Evolutionary conservation across 148 eudicot species (phyloP), one percentile per base, ranked within the genome.

Genomic region (Silene latifolia): DNA sequence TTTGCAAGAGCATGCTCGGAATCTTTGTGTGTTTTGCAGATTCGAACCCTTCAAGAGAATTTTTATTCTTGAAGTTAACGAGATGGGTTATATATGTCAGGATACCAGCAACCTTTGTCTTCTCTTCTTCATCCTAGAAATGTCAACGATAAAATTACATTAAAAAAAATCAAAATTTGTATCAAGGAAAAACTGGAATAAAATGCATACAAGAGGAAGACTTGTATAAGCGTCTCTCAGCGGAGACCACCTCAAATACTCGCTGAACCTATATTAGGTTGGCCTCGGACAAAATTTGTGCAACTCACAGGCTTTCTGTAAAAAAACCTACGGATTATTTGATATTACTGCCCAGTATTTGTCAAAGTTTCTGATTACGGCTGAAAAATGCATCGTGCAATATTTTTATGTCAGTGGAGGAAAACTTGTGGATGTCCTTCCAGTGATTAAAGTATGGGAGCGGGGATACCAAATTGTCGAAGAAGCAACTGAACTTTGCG

Each of bases 1-100:
- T 95, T 76, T 85, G 91, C 53, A 23, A 53, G 11, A 95, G 71
- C 74, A 92, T 90, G 80, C 82, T 75, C 2, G 99, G 99, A 11
- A 83, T 46, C 76, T 63, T 88, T 78, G 81, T 90, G 67, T 81
- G 62, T 81, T 92, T 92, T 15, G 91, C 80, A 19, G 89, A 79
- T 71, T 87, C 72, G 11, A 24, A 56, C 1, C 91, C 87, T n/a
- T 80, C 86, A 74, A 86, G 72, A 0, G 92, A 82, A 51, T 85
- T 74, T 57, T 79, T 81, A 48, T 92, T 90, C 86, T 92, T 95
- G 87, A 81, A 92, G 78, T 81, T 88, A 21, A 95, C 70, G 19
- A 95, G 98, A 76, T 95, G 93, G 56, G 82, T 81, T 44, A 95
- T 87, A 79, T 85, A 95, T 4, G 96, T 89, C 47, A 95, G 48